Evolutionary conservation across 2,329 filamentous ascomycete species (phyloP).

Genomic region (Hypoxylon sp.): DNA sequence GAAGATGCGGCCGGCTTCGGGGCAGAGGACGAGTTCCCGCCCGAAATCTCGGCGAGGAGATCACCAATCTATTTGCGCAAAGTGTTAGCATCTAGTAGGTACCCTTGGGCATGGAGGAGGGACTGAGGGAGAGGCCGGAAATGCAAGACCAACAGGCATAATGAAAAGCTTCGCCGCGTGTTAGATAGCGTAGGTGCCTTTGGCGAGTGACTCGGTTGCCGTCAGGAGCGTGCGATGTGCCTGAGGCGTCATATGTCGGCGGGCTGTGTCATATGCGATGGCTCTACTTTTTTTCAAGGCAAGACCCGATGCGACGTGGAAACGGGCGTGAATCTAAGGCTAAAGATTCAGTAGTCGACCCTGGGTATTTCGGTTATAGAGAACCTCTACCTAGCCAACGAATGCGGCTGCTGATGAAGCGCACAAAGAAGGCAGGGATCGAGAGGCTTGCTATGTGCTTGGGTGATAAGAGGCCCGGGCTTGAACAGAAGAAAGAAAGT

Average conservation of each 20-base stretch:
- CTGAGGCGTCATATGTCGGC: slow-evolving; percentile 43
- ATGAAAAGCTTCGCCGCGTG: slow-evolving; percentile 33
- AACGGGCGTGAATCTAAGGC: slow-evolving; percentile 31
- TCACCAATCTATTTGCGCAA: slow-evolving; percentile 57
- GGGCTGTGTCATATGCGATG: slow-evolving; percentile 39
- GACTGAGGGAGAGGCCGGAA: background rate
- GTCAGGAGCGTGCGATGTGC: slow-evolving; percentile 36
- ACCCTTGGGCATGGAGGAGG: slow-evolving; percentile 19
- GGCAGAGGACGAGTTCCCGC: slow-evolving; percentile 55
- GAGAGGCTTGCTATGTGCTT: slow-evolving; percentile 4
- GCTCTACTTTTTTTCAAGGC: slow-evolving; percentile 24
- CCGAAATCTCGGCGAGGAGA: slow-evolving; percentile 68
- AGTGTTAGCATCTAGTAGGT: no score
- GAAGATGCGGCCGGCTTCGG: slow-evolving; percentile 43
- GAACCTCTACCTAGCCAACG: slow-evolving; percentile 6
- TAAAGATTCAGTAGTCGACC: no score
- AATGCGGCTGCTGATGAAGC: slow-evolving; percentile 17
- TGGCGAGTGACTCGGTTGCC: slow-evolving; percentile 33
- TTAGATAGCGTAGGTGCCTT: slow-evolving; percentile 26
- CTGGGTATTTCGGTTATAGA: no score
- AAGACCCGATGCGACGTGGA: slow-evolving; percentile 33
- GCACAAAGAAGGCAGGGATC: slow-evolving; percentile 29
- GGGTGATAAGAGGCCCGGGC: slow-evolving; percentile 25
- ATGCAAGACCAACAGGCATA: slow-evolving; percentile 49
- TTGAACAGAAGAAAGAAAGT: slow-evolving; percentile 37